Base-by-base conservation (phyloP, 2,329 filamentous ascomycete species). In the Tolypocladium cylindrosporum region DNA sequence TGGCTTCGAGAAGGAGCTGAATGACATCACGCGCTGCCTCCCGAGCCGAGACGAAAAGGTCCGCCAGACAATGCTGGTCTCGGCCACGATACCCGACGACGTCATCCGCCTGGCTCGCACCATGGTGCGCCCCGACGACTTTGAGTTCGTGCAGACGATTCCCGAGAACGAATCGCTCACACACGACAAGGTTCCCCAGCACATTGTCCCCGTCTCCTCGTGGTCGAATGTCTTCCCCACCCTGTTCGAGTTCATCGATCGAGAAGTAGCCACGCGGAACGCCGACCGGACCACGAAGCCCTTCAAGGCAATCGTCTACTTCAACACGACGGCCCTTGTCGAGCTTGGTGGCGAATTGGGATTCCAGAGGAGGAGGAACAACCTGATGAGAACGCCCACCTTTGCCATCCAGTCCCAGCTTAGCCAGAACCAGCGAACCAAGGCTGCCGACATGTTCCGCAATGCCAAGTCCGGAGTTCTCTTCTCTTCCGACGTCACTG, bases 251-350 rank as follows among this genome's bases (percentile, higher is more conserved):
- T 79, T 97, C 55, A 76, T 87, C 53, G 75, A 86, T 57, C 80
- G 81, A 41, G 85, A 88, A 64, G 71, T 79, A n/a, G 64, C 77
- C 37, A 74, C 75, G 31, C 69, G 74, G 24, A 65, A 62, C 2
- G 67, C 72, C 61, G 74, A 78, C 61, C 71, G 65, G 2, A 70
- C 71, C 4, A 66, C 61, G 4, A 72, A 72, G 19, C 89, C 90
- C 0, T 97, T 97, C 82, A 99, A 99, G 79, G 90, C 91, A n/a
- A 95, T 99, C 60, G 77, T 96, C 48, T 99, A 96, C 76, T 88
- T 93, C 71, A 89, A 89, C 66, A 90, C 88, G 27, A 95, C 89
- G 1, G 82, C 83, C 31, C 80, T 88, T 62, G 89, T 91, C 51
- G 79, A 86, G 58, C 76, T 91, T 54, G 84, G 84, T 27, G 75